phyloP scores from a whole-genome alignment of 768 basidiomycete species.

The Lactarius hatsudake region DNA sequence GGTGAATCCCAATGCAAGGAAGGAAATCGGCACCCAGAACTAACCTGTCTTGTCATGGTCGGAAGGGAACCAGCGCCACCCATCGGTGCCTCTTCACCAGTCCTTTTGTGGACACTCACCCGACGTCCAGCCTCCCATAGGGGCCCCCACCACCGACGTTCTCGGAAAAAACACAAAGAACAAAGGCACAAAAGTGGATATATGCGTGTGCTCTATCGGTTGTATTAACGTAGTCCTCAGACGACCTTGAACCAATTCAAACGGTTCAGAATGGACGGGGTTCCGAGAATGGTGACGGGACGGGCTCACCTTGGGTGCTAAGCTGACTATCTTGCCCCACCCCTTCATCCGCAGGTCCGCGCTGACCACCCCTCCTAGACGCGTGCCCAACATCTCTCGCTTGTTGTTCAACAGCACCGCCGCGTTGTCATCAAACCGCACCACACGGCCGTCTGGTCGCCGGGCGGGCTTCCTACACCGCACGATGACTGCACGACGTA shows the following conservation, averaged over 20 bases:
- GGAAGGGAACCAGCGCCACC: conserved; percentile 6
- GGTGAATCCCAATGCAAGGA: background rate
- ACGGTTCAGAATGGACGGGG: background rate
- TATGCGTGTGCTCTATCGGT: background rate
- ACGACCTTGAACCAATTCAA: conserved; percentile 10
- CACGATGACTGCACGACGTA: conserved; percentile 93
- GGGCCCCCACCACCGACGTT: background rate
- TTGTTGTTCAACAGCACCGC: conserved; percentile 94
- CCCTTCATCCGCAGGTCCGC: conserved; percentile 88
- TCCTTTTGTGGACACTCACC: conserved; percentile 2
- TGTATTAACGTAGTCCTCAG: background rate
- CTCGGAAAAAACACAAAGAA: conserved; percentile 8
- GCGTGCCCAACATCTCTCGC: conserved; percentile 91
- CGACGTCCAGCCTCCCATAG: background rate
- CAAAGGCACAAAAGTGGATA: background rate
- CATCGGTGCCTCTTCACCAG: conserved; percentile 7
- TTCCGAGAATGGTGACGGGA: conserved; percentile 9
- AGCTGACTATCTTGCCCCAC: conserved; percentile 90
- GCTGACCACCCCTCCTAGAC: conserved; percentile 91
- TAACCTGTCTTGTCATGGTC: background rate
- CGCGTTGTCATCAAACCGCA: conserved; percentile 96
- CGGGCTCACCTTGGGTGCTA: conserved; percentile 78
- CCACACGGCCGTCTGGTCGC: conserved; percentile 81
- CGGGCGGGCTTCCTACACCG: conserved; percentile 84
- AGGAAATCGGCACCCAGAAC: background rate